Base-by-base conservation (phyloP, 2,329 filamentous ascomycete genomes). In the Onygenales sp. region DNA sequence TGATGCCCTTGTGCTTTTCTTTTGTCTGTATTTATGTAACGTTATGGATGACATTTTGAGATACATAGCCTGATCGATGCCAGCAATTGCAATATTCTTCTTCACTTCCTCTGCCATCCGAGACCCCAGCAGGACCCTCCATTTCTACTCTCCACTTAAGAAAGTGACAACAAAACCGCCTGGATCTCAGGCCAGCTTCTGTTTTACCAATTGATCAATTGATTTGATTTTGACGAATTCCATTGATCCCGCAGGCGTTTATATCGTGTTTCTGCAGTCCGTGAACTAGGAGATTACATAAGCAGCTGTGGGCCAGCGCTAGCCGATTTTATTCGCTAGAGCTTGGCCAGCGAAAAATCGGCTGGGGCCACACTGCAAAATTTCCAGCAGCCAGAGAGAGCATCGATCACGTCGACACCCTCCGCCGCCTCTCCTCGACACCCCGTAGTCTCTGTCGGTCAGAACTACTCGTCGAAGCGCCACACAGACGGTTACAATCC, bases 301-400 rank as follows among this genome's bases (percentile, higher is more conserved):
- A 36, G 13, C 41, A n/a, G 17, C 17, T 17, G 17, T 17, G 17
- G 17, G 17, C 17, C 17, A 17, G 17, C 17, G 17, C 17, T 17
- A 17, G 17, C 17, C 17, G 5, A 9, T 52, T 52, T 52, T 7
- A 45, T 52, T 43, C 33, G 50, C 50, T 44, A 36, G 50, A 46
- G 42, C 27, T 36, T 52, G 31, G 38, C 38, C 9, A 7, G 6
- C 10, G 14, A 14, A 35, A 43, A 43, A 42, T 33, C n/a, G 31
- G 9, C 33, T 41, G n/a, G 33, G 33, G 35, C 38, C 46, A 39
- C 49, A 43, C 49, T 51, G 49, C 49, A 51, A 51, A 51, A 51
- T 43, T 43, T 33, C n/a, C 33, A 10, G 11, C 31, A 17, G 17
- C 17, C 17, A 17, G 17, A 17, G 11, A 33, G 33, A 41, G 14